These are phyloP conservation scores for Hippophae rhamnoides DNA, from an alignment of 306 rosid species.

Conservation along the genomic window DNA sequence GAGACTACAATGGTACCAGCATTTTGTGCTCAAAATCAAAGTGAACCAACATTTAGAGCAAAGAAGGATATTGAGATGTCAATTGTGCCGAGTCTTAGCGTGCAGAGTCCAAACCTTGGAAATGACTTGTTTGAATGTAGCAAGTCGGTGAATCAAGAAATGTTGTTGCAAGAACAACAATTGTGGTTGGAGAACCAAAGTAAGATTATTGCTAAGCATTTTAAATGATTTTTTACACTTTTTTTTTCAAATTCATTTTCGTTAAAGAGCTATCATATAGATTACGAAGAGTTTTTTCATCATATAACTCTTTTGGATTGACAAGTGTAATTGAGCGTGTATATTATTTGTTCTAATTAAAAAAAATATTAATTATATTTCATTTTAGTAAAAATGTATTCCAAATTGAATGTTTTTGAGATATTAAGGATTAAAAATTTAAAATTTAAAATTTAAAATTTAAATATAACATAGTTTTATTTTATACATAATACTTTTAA, in stretches of 20 bases:
- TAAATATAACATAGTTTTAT: too few relatives aligned
- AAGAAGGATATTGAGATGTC: too few relatives aligned
- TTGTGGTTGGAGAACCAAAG: conserved; percentile 69
- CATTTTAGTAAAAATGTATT: too few relatives aligned
- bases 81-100: neutral
- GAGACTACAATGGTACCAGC: conserved; percentile 11
- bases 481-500: too few relatives aligned
- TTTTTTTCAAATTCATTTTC: neutral
- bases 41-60: neutral
- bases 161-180: conserved; percentile 36
- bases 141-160: conserved; percentile 26
- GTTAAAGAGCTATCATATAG: neutral
- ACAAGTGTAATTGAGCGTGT: too few relatives aligned
- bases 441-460: too few relatives aligned
- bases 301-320: too few relatives aligned
- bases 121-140: conserved; percentile 8
- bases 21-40: neutral
- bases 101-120: neutral
- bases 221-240: conserved; percentile 9
- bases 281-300: too few relatives aligned
- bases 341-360: too few relatives aligned
- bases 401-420: too few relatives aligned
- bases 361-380: too few relatives aligned
- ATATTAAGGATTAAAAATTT: too few relatives aligned
- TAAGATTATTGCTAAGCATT: conserved; percentile 60